Percentiles rank a stretch among this genome's conserved stretches.
phyloP scores from a whole-genome alignment of 129 eudicot genomes.

The Deinandra increscens region DNA sequence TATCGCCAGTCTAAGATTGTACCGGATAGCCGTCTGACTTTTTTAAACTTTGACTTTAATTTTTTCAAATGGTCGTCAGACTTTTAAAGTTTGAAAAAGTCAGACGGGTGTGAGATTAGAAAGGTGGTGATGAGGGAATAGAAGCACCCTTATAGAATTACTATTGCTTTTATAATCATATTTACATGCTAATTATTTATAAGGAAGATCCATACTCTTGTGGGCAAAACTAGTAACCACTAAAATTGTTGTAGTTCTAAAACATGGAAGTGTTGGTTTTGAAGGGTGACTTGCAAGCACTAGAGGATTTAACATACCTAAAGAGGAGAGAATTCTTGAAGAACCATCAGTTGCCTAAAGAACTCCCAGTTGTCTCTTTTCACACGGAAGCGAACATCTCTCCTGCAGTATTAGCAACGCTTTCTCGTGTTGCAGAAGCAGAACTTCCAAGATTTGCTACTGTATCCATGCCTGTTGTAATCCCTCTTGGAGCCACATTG shows the following conservation, averaged over 20 bases:
- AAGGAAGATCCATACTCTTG: too few species aligned
- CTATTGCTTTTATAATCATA: too few species aligned
- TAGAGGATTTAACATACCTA: constrained; percentile 86
- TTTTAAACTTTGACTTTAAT: too few species aligned
- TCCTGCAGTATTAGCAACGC: constrained; percentile 78
- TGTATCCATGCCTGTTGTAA: constrained; percentile 65
- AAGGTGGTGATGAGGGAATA: too few species aligned
- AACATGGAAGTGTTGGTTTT: constrained; percentile 12
- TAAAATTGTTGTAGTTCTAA: not conserved
- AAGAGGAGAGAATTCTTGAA: constrained; percentile 63
- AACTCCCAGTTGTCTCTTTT: constrained; percentile 81
- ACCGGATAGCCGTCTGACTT: too few species aligned
- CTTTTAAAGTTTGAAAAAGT: too few species aligned
- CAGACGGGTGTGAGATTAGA: too few species aligned
- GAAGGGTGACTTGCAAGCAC: constrained; percentile 94
- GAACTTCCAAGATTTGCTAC: constrained; percentile 67
- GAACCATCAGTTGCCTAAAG: constrained; percentile 58
- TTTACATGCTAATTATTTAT: too few species aligned
- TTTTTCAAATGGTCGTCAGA: too few species aligned
- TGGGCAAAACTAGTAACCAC: too few species aligned
- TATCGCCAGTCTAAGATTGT: too few species aligned
- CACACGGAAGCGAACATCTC: constrained; percentile 87
- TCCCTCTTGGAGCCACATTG: constrained; percentile 94
- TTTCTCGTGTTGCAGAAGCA: constrained; percentile 31
- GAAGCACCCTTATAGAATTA: too few species aligned